Conservation (phyloP, 176 grass and related monocot species). For the Aegilops longissima region DNA sequence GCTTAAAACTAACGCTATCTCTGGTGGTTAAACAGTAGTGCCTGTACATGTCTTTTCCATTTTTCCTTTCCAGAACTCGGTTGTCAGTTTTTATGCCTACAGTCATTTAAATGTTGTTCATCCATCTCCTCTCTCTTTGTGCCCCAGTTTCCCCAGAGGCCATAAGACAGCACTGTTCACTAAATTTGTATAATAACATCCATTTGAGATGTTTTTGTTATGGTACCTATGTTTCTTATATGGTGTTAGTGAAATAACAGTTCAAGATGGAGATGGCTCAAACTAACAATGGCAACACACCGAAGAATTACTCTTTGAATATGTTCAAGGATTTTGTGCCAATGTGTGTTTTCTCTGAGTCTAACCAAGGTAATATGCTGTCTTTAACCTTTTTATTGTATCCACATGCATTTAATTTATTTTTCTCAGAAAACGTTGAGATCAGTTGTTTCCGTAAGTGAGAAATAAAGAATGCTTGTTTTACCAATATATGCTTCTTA, state of each 20-base stretch:
- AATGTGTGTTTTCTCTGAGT: slow-evolving; percentile 79
- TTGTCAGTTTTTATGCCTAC: background rate
- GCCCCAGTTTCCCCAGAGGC: background rate
- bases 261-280: slow-evolving; percentile 98
- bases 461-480: background rate
- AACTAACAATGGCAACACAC: slow-evolving; percentile 57
- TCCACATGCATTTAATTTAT: background rate
- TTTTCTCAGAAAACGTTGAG: background rate
- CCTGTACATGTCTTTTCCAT: background rate
- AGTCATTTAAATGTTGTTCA: background rate
- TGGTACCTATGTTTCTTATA: slow-evolving; percentile 30
- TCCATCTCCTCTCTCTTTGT: background rate
- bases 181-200: background rate
- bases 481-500: background rate
- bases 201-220: background rate
- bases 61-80: background rate
- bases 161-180: background rate
- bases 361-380: slow-evolving; percentile 61
- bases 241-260: slow-evolving; percentile 37
- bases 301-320: slow-evolving; percentile 86
- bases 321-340: slow-evolving; percentile 96
- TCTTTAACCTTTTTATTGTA: background rate
- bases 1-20: background rate
- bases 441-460: background rate
- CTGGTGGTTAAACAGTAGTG: background rate